phyloP scores from a whole-genome alignment of 371 early-diverging fungal genomes.

The Haplosporangium sp. region DNA sequence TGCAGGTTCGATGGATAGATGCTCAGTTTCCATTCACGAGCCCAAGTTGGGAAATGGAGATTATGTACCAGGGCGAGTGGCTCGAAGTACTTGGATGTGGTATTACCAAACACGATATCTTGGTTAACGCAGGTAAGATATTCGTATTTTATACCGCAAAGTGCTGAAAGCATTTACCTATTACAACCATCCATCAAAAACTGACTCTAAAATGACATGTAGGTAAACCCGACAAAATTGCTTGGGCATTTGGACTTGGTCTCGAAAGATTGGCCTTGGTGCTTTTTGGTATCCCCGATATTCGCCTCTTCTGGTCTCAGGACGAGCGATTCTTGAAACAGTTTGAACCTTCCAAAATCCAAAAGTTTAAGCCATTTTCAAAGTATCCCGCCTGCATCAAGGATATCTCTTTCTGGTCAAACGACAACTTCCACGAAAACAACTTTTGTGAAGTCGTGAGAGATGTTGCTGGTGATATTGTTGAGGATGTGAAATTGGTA shows the following conservation, averaged over 20 bases:
- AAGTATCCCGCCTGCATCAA: slow-evolving; percentile 91
- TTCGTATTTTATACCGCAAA: too few relatives aligned
- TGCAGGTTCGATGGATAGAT: slow-evolving; percentile 95
- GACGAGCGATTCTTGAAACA: slow-evolving; percentile 92
- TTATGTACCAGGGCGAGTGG: slow-evolving; percentile 94
- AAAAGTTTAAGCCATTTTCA: slow-evolving; percentile 84
- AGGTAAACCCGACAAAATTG: slow-evolving; percentile 81
- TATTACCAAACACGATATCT: slow-evolving; percentile 86
- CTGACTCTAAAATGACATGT: slow-evolving; percentile 2
- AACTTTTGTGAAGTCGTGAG: slow-evolving; percentile 94
- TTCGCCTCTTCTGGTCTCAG: slow-evolving; percentile 95
- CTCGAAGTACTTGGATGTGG: slow-evolving; percentile 97
- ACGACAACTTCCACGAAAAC: slow-evolving; percentile 84
- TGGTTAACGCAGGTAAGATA: slow-evolving; percentile 74
- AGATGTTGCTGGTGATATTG: slow-evolving; percentile 93
- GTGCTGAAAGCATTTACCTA: too few relatives aligned
- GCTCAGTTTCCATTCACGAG: slow-evolving; percentile 96
- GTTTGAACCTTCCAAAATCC: slow-evolving; percentile 76
- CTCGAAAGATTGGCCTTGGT: slow-evolving; percentile 98
- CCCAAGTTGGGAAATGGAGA: slow-evolving; percentile 97
- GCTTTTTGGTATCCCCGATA: slow-evolving; percentile 95
- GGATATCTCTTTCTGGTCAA: slow-evolving; percentile 94
- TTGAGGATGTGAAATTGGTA: slow-evolving; percentile 89
- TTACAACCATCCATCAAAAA: background rate
- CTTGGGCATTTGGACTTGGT: slow-evolving; percentile 98